Base-by-base conservation (phyloP, 163 green algal genomes). In the Chloromonas sp. region DNA sequence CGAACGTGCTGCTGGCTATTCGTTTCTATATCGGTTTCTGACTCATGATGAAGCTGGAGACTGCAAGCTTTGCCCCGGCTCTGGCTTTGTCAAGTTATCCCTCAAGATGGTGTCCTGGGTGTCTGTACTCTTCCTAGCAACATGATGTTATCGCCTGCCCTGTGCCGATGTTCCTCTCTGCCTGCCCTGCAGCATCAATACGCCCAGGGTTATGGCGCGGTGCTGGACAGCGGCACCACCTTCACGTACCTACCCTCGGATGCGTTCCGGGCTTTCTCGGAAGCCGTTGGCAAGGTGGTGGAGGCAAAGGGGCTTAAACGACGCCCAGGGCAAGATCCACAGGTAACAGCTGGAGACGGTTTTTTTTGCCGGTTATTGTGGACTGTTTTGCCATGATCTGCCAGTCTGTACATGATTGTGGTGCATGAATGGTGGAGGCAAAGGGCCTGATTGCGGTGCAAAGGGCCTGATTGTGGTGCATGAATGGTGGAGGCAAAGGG, bases 221-320 rank as follows among this genome's bases (percentile, higher is more conserved):
- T 99, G 5, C 86, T 99, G 58, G 97, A 99, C 92, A 97, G 91
- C 87, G 97, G 97, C 13, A 99, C 97, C n/a, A 99, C 97, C 3
- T 99, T 99, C 87, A 95, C 93, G 1, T 99, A 99, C 91, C 82
- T 99, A 14, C 96, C 95, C 0, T 91, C 88, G 0, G 79, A 87
- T 0, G 95, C 92, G 0, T 98, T 96, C 87, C 77, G 87, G 0
- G 82, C 84, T 0, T 94, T 98, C 88, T 15, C 84, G 1, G 74
- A 77, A 1, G 81, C 87, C 11, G 78, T 92, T 57, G 62, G 82
- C 11, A 60, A 79, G 0, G 85, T 79, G 8, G 88, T 95, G 59
- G 58, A 88, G 59, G 66, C 61, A 0, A 89, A 86, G 3, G 91
- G 90, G 1, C 79, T 94, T 8, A 2, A 82, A 2, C 59, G 83